Conservation (phyloP, 139 green algal species). For the Chlamydomonas sp. region DNA sequence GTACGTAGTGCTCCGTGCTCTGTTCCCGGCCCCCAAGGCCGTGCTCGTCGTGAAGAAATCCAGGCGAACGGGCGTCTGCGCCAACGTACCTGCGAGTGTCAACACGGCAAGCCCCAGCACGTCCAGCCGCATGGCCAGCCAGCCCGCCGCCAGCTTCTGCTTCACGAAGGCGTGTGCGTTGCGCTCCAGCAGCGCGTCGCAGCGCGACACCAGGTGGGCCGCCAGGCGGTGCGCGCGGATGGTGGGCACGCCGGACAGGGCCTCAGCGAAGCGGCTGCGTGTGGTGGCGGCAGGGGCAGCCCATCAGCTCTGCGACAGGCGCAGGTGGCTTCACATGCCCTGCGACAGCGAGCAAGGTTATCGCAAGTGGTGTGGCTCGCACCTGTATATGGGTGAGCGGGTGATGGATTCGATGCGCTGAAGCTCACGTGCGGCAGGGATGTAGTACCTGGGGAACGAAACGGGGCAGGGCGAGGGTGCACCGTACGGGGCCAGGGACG, state of each 20-base stretch:
- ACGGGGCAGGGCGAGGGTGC: too few relatives aligned
- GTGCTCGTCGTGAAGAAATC: neutral
- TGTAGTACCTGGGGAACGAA: conserved; percentile 73
- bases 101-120: conserved; percentile 76
- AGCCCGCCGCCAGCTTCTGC: conserved; percentile 77
- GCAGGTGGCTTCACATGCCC: too few relatives aligned
- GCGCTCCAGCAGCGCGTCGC: conserved; percentile 63
- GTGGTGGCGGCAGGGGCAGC: too few relatives aligned
- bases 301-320: too few relatives aligned
- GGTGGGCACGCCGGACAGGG: conserved; percentile 68
- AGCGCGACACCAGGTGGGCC: conserved; percentile 61
- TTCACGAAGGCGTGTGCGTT: conserved; percentile 82
- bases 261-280: conserved; percentile 69
- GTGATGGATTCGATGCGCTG: conserved; percentile 90
- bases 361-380: too few relatives aligned
- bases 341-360: too few relatives aligned
- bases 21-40: too few relatives aligned
- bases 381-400: conserved; percentile 85
- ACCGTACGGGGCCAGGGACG: too few relatives aligned
- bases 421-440: conserved; percentile 83
- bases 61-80: too few relatives aligned
- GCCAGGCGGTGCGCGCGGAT: conserved; percentile 80
- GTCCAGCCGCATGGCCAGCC: conserved; percentile 90
- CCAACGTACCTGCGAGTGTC: conserved; percentile 47
- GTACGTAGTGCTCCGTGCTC: neutral